These are phyloP conservation scores for Magnusiomyces ingens DNA, from an alignment of 1,139 yeast species.

Conservation along the genomic window DNA sequence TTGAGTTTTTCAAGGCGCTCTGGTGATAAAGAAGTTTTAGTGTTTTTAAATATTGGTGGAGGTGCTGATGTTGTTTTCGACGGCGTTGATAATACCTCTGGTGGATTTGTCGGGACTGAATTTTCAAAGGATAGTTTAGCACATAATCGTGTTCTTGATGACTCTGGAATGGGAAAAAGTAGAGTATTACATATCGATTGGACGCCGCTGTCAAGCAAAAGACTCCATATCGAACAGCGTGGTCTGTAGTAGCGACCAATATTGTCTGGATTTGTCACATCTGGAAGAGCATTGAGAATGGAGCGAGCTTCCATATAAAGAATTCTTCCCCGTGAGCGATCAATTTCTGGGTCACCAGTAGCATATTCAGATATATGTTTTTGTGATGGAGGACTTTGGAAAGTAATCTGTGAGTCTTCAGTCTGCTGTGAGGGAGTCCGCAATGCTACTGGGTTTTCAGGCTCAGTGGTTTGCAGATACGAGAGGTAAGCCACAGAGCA, in stretches of 20 bases:
- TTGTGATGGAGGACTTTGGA: too few species aligned
- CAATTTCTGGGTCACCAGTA: too few species aligned
- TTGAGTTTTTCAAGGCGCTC: background rate
- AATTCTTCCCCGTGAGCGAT: background rate
- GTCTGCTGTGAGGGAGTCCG: too few species aligned
- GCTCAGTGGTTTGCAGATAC: too few species aligned
- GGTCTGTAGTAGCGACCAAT: slow-evolving; percentile 12
- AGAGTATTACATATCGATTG: slow-evolving; percentile 1
- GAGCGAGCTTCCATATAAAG: slow-evolving; percentile 8
- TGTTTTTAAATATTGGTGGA: too few species aligned
- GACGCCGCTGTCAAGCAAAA: background rate
- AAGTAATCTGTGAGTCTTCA: too few species aligned
- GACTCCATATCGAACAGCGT: slow-evolving; percentile 7
- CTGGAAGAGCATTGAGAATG: slow-evolving; percentile 11
- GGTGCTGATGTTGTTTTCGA: too few species aligned
- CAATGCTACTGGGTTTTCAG: too few species aligned
- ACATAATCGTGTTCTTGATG: background rate
- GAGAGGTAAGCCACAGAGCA: too few species aligned
- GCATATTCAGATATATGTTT: too few species aligned
- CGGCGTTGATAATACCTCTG: too few species aligned
- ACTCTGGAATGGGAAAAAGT: background rate
- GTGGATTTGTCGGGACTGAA: too few species aligned
- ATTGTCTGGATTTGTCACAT: slow-evolving; percentile 10
- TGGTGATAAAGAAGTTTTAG: background rate
- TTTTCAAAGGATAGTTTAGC: background rate